Evolutionary conservation across 345 rosid genomes (phyloP), one percentile per base, ranked within the genome.

Genomic region (Melaleuca quinquenervia): DNA sequence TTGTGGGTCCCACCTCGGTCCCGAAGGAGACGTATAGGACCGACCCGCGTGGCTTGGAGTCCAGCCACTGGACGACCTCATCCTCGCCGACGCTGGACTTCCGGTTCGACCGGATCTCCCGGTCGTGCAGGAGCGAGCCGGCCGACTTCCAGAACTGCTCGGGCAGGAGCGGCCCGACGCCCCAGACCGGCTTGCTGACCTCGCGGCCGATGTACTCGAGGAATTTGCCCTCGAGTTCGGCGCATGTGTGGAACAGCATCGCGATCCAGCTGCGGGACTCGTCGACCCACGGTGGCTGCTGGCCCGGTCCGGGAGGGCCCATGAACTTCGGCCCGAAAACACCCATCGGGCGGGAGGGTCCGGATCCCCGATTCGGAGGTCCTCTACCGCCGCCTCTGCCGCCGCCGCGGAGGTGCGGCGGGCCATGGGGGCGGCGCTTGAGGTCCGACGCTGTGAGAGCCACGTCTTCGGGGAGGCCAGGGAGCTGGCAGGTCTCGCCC

Each of bases 21-120:
- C 93, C 92, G 32, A 92, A 92, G 8, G 91, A 82, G 12, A 93
- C 87, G n/a, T 87, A 92, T 2, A 93, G 18, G 2, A 90, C 94
- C 14, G 92, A 93, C 29, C 91, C 85, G 6, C 18, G 80, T 1
- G 90, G 91, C 84, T 90, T 91, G 18, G 86, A 82, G 36, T 92
- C 89, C 26, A 92, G 83, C 92, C 92, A 92, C 74, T 29, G 44
- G 13, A 85, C 6, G 50, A 92, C 91, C 58, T 90, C 87, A 0
- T 89, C 88, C 82, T 91, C 92, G 0, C 84, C 88, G 48, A 87
- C 58, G 50, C 82, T 92, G n/a, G 91, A 87, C 48, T 7, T 52
- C 7, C 88, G 88, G 26, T 84, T 86, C 82, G 88, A 20, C 52
- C 91, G 83, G 64, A 88, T 82, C 27, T 91, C 89, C 1, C 62